Percentiles rank a stretch among this genome's conserved stretches.
These are phyloP conservation scores for Lomentospora prolificans DNA, from an alignment of 2,329 filamentous ascomycete genomes.

Conservation along the genomic window DNA sequence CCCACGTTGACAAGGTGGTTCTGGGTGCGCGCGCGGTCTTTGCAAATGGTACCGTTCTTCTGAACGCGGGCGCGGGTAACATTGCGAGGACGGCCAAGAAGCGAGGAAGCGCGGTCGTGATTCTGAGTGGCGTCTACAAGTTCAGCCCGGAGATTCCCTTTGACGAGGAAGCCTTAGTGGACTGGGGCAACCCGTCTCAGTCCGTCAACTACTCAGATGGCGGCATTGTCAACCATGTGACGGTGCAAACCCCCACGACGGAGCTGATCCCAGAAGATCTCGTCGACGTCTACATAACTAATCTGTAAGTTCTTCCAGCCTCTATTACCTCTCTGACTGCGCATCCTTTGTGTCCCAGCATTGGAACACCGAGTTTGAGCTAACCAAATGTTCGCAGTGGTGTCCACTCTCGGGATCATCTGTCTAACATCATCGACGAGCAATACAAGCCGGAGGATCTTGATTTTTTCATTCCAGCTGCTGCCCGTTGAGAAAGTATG, in stretches of 20 bases:
- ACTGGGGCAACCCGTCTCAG: slow-evolving; percentile 73
- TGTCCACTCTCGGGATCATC: slow-evolving; percentile 58
- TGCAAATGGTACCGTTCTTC: slow-evolving; percentile 77
- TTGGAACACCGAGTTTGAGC: neutral
- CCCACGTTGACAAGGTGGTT: slow-evolving; percentile 89
- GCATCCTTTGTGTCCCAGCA: neutral
- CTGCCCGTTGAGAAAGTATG: neutral
- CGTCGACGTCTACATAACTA: slow-evolving; percentile 77
- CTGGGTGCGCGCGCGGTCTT: slow-evolving; percentile 79
- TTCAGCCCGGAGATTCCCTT: slow-evolving; percentile 84
- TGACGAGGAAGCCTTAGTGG: slow-evolving; percentile 70
- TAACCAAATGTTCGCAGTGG: slow-evolving; percentile 32
- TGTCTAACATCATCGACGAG: slow-evolving; percentile 64
- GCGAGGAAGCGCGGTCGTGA: slow-evolving; percentile 75
- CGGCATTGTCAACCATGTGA: slow-evolving; percentile 64
- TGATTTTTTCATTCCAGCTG: slow-evolving; percentile 38
- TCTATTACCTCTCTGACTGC: neutral
- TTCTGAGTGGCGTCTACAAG: slow-evolving; percentile 87
- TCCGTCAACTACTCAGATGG: slow-evolving; percentile 73
- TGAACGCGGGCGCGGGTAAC: slow-evolving; percentile 71
- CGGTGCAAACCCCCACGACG: slow-evolving; percentile 68
- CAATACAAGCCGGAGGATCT: slow-evolving; percentile 68
- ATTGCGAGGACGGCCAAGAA: slow-evolving; percentile 79
- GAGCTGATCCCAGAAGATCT: slow-evolving; percentile 73
- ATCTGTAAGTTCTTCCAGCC: slow-evolving; percentile 36